Evolutionary conservation across 768 basidiomycete genomes (phyloP).

Genomic region (Tylopilus subfusipes): DNA sequence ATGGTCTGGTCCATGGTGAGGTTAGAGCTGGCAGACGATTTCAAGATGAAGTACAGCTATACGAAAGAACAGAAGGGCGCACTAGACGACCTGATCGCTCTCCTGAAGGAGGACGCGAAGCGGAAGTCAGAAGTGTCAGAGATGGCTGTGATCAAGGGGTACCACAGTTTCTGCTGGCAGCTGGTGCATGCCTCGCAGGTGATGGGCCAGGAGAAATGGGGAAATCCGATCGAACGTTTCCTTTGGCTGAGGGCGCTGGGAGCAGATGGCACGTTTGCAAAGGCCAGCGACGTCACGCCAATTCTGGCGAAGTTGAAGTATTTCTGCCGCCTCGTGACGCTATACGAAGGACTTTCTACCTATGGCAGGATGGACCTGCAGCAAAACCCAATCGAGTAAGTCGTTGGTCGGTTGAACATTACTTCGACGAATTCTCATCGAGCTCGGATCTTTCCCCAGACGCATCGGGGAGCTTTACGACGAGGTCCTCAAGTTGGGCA

Average conservation of each 20-base stretch:
- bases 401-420: too few species aligned
- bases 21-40: background rate
- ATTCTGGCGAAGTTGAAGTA: constrained; percentile 1
- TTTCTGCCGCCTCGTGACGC: background rate
- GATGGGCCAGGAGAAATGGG: background rate
- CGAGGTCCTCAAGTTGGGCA: background rate
- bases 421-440: too few species aligned
- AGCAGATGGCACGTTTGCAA: background rate
- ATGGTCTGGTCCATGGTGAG: constrained; percentile 5
- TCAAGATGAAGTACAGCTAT: background rate
- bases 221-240: background rate
- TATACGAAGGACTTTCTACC: background rate
- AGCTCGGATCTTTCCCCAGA: too few species aligned
- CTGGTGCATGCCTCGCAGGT: background rate
- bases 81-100: background rate
- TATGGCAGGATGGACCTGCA: background rate
- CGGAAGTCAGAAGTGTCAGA: too few species aligned
- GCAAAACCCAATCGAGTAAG: background rate
- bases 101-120: background rate
- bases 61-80: background rate
- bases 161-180: background rate
- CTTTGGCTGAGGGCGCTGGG: background rate
- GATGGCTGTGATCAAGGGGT: background rate
- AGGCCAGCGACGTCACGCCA: background rate
- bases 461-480: background rate